Conservation (phyloP, 1,139 yeast genomes). For the Pichia sp. region DNA sequence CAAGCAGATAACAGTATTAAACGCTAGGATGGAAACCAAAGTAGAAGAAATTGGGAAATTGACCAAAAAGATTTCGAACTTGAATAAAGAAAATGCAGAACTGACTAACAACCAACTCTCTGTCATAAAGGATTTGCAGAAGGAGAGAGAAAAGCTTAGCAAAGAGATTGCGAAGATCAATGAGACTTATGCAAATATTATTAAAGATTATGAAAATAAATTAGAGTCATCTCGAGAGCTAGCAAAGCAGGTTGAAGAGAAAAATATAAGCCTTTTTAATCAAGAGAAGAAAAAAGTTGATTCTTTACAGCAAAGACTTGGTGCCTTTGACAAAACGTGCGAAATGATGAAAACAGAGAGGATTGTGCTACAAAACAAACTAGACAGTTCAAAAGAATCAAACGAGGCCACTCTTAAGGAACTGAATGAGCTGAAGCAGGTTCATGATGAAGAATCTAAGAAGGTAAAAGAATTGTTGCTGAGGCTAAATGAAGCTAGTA, state of each 20-base stretch:
- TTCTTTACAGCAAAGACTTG: not conserved
- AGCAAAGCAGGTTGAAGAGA: constrained; percentile 4
- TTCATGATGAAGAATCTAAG: not conserved
- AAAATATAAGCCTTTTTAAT: constrained; percentile 9
- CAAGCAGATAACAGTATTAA: not conserved
- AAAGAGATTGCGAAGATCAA: not conserved
- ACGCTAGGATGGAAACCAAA: not conserved
- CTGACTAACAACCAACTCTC: not conserved
- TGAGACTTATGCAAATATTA: not conserved
- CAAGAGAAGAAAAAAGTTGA: constrained; percentile 7
- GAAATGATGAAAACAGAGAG: not conserved
- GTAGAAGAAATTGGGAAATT: not conserved
- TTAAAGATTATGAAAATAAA: not conserved
- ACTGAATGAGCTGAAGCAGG: not conserved
- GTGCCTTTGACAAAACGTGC: not conserved
- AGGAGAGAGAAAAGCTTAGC: not conserved
- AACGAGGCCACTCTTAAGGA: not conserved
- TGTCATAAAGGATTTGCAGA: constrained; percentile 2
- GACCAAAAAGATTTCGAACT: not conserved
- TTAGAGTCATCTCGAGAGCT: not conserved
- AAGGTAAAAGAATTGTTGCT: not conserved
- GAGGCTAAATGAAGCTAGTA: not conserved
- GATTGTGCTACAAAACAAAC: not conserved
- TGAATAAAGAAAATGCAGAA: not conserved
- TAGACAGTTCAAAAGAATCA: not conserved